Evolutionary conservation across 305 asterid genomes (phyloP), one percentile per base, ranked within the genome.

Genomic region (Fraxinus latifolia): DNA sequence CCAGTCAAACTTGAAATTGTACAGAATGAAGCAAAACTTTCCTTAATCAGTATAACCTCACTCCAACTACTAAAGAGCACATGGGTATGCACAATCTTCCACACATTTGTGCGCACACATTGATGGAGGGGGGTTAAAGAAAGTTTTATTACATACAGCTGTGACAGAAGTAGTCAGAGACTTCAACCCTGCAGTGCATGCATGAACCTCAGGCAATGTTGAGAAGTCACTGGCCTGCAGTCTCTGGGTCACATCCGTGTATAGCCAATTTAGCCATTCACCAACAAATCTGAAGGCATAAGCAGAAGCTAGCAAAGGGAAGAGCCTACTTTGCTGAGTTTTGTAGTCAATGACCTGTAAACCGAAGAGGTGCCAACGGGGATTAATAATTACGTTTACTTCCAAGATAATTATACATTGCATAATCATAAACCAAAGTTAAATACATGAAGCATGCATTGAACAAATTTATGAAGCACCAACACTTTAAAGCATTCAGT

Each of bases 111-210:
- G 77, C 62, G 32, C 74, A 84, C 14, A 27, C 7, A 55, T 50
- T 47, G 62, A n/a, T 42, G 65, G 77, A 15, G 72, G 33, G 33
- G 7, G 3, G 2, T 4, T 5, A 74, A 27, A 83, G 65, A 76
- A 79, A 75, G 34, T 60, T 14, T 62, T 58, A 55, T 84, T 25
- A 90, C 98, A 91, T 91, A 94, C 99, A 84, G 99, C 98, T 80
- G 99, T 96, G 77, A 80, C 90, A 84, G 97, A 58, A 73, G 99
- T 96, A 32, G 99, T 96, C 89, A 96, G 87, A 80, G 99, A 96
- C 90, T 96, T 96, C 93, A 96, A 88, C 83, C 99, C 99, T 17
- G 99, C 99, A 62, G 99, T 96, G 87, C 99, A 96, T 77, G 99
- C 98, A 88, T 96, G 99, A 79, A 85, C 98, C 88, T 96, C 98